These are phyloP conservation scores for Oryza coarctata DNA, from an alignment of 176 grass and related monocot genomes.

Conservation along the genomic window DNA sequence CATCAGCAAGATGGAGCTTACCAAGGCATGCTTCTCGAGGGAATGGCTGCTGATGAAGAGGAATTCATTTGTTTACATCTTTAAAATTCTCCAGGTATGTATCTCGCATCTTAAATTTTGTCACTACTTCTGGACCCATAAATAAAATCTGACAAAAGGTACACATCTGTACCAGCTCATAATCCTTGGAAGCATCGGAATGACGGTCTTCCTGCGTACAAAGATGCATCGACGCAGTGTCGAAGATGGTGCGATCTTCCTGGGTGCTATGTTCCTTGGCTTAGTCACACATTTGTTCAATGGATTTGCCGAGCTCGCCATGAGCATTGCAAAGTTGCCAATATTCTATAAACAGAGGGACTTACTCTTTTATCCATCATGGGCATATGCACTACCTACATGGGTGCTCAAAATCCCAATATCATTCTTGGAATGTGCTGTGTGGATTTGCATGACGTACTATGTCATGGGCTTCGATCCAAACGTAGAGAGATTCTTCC, in stretches of 20 bases:
- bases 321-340: constrained; percentile 82
- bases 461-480: constrained; percentile 96
- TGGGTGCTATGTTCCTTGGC: constrained; percentile 94
- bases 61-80: constrained; percentile 96
- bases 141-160: background rate
- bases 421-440: constrained; percentile 85
- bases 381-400: constrained; percentile 83
- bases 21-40: constrained; percentile 73
- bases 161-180: constrained; percentile 59
- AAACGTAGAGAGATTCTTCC: constrained; percentile 81
- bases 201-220: constrained; percentile 90
- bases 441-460: constrained; percentile 86
- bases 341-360: constrained; percentile 99
- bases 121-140: background rate
- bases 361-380: constrained; percentile 88
- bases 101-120: background rate
- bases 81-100: constrained; percentile 82
- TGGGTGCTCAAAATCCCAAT: constrained; percentile 95
- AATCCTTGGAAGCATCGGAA: constrained; percentile 84
- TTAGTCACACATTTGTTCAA: constrained; percentile 95
- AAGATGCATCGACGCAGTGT: constrained; percentile 51
- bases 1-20: constrained; percentile 68
- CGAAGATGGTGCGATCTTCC: constrained; percentile 77
- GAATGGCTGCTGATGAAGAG: constrained; percentile 98
- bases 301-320: constrained; percentile 86